Evolutionary conservation across 2,329 filamentous ascomycete genomes (phyloP), one percentile per base, ranked within the genome.

Genomic region (Apiospora kogelbergensis): DNA sequence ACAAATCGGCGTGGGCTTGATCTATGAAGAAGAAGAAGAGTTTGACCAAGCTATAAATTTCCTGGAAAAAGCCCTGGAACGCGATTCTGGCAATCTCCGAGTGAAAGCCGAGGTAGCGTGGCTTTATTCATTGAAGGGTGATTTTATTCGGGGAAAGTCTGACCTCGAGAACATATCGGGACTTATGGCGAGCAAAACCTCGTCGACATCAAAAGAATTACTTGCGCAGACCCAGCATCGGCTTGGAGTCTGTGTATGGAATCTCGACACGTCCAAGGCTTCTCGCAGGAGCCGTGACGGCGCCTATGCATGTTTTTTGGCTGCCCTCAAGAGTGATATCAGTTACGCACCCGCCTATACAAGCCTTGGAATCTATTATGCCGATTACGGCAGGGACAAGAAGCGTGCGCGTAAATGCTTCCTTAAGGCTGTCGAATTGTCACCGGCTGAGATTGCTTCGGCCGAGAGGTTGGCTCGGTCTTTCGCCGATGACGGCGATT

Each of bases 341-440:
- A 97, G 92, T 74, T 94, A 92, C 78, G 95, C 96, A 1, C 93
- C 96, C 0, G 91, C 95, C 2, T 99, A 98, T 79, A 97, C 95
- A 0, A 94, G 90, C 72, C 87, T 99, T 5, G 96, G 96, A 20
- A 84, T 95, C 9, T 99, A 92, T 81, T 99, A 98, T 77, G 90
- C 91, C 6, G 95, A 98, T 76, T 98, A 98, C 77, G 92, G 89
- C 68, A 94, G 91, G 73, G 96, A 98, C 79, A 94, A 90, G 80
- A 92, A 91, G 75, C 87, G 97, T 76, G 94, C 95, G 10, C 88
- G 93, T n/a, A 91, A 93, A 72, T 98, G 95, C 78, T 98, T 98
- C 76, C 93, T 98, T 75, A 98, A 98, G 78, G 96, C 96, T 0
- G 93, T 99, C 65, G 96, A 99, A 79, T 83, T 99, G 3, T 99